phyloP scores from a whole-genome alignment of 1,139 yeast genomes.

The Protomyces lactucae-debilis region DNA sequence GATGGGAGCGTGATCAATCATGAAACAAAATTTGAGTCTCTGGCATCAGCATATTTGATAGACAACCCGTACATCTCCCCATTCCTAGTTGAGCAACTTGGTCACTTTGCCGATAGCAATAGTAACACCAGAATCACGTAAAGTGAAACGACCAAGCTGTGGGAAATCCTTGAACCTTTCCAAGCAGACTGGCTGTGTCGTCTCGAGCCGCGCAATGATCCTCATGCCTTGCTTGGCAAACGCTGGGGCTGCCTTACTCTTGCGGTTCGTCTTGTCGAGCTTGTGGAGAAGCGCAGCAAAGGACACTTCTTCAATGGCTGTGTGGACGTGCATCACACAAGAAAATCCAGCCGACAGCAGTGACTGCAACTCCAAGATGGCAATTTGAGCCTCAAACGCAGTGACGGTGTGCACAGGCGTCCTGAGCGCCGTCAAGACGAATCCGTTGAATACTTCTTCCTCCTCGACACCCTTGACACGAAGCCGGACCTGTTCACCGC shows the following conservation, averaged over 20 bases:
- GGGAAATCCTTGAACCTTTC: slow-evolving; percentile 90
- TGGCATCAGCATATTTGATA: neutral
- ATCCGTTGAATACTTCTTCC: slow-evolving; percentile 89
- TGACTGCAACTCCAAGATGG: slow-evolving; percentile 91
- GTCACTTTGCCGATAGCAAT: slow-evolving; percentile 95
- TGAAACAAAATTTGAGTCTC: neutral
- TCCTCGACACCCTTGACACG: slow-evolving; percentile 94
- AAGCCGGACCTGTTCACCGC: slow-evolving; percentile 96
- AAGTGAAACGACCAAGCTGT: slow-evolving; percentile 94
- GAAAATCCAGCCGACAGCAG: slow-evolving; percentile 92
- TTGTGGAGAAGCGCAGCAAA: slow-evolving; percentile 81
- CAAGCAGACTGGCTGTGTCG: slow-evolving; percentile 65
- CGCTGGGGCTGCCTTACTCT: slow-evolving; percentile 94
- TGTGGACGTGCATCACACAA: slow-evolving; percentile 98
- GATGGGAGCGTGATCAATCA: slow-evolving; percentile 7
- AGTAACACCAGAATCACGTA: slow-evolving; percentile 97
- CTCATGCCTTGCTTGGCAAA: slow-evolving; percentile 99
- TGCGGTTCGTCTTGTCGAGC: slow-evolving; percentile 91
- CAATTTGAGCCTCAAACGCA: slow-evolving; percentile 90
- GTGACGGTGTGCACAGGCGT: slow-evolving; percentile 90
- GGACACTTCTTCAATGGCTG: slow-evolving; percentile 93
- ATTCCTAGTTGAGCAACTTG: slow-evolving; percentile 37
- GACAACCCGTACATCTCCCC: neutral
- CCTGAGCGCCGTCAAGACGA: slow-evolving; percentile 76
- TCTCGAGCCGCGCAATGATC: slow-evolving; percentile 83